Base-by-base conservation (phyloP, 1,284 basidiomycete species). In the Cutaneotrichosporon sp. region DNA sequence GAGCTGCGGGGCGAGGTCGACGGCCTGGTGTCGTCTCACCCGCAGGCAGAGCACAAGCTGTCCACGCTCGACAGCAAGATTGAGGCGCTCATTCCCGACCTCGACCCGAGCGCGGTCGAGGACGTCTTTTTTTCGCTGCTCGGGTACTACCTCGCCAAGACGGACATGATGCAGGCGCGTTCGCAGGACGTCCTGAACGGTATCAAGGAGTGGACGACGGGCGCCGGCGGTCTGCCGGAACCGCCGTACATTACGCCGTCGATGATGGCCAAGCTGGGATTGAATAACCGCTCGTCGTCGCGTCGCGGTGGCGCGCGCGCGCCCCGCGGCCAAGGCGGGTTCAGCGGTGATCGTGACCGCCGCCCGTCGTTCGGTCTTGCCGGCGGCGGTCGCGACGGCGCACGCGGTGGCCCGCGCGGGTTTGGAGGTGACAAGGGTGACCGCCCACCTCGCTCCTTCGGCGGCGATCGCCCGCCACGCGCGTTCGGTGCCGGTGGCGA, bases 111-210 rank as follows among this genome's bases (percentile, higher is more conserved):
- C 5, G 81, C 82, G 0, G 68, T 90, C 48, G 73, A 77, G 41
- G 84, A 86, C 60, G 82, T 86, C 1, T 85, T 89, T 67, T 77
- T 80, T 21, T 84, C 86, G 8, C 69, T 87, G 49, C 72, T 92
- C 13, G 90, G 90, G 0, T 93, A 84, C 77, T 93, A 92, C 74
- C 60, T 83, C 44, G 69, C 78, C 46, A 83, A 83, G 63, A 53
- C 75, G 0, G 67, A 68, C 8, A 78, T 84, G 22, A 64, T 90
- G 46, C 78, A 83, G 21, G 65, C 79, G 2, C 64, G 58, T 2
- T 21, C 48, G 2, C 46, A 58, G 20, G 77, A 76, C n/a, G 72
- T 90, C 46, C 59, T 86, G 18, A 76, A 83, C 34, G 86, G 84
- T 8, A 73, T 84, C 52, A 82, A 84, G 68, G 74, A 78, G 34